Percentiles rank a stretch among this genome's conserved stretches.
Evolutionary conservation across 768 basidiomycete species (phyloP).

Genomic region (Leucocoprinus birnbaumii): DNA sequence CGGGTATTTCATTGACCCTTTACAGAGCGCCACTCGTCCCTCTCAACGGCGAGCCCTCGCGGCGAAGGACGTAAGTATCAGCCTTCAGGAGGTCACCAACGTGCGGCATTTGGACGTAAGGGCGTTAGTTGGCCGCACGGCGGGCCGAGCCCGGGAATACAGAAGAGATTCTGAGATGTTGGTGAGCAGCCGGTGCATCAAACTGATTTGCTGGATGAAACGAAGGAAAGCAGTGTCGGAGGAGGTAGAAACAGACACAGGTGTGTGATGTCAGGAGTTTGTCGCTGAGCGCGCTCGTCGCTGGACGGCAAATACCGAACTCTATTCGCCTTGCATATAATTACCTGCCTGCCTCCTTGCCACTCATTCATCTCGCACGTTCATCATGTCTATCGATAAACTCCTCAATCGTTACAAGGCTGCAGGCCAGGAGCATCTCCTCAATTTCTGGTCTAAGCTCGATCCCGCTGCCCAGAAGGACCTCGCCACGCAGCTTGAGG

Average conservation of each 20-base stretch:
- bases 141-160: too few relatives aligned
- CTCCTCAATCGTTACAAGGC: slow-evolving; percentile 65
- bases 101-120: neutral
- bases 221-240: slow-evolving; percentile 4
- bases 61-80: neutral
- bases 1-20: too few relatives aligned
- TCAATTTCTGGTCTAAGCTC: slow-evolving; percentile 83
- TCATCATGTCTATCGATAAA: slow-evolving; percentile 54
- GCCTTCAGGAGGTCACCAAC: slow-evolving; percentile 1
- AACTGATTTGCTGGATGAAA: neutral
- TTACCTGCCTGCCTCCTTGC: slow-evolving; percentile 1
- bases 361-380: slow-evolving; percentile 9
- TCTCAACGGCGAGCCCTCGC: neutral
- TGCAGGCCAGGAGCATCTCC: slow-evolving; percentile 86
- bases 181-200: too few relatives aligned
- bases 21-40: neutral
- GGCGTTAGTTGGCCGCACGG: neutral
- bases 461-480: slow-evolving; percentile 56
- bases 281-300: slow-evolving; percentile 9
- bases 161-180: too few relatives aligned
- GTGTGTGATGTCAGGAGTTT: slow-evolving; percentile 10
- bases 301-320: slow-evolving; percentile 15
- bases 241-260: neutral
- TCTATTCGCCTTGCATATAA: slow-evolving; percentile 8
- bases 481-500: slow-evolving; percentile 69